Conservation (phyloP, 75 land plant species). For the Selaginella tamariscina region DNA sequence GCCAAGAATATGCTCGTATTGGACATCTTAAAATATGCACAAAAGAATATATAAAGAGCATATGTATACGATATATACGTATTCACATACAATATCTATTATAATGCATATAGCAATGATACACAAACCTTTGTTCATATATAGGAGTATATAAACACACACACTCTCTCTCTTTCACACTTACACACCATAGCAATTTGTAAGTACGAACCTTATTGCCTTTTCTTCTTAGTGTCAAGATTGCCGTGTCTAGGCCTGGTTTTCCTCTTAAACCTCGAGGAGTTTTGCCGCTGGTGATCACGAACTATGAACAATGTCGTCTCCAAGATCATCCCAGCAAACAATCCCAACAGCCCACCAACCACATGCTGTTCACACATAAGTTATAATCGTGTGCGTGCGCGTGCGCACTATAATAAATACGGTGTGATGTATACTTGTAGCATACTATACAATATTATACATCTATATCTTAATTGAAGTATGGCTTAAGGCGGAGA, state of each 20-base stretch:
- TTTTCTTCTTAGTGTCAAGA: neutral
- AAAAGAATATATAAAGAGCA: no score
- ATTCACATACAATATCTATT: no score
- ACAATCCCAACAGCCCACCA: slow-evolving; percentile 75
- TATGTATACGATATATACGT: no score
- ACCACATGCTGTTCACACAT: slow-evolving; percentile 54
- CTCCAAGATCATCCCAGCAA: slow-evolving; percentile 74
- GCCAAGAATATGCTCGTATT: no score
- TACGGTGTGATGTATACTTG: neutral
- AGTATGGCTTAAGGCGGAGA: neutral
- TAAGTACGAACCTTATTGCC: neutral
- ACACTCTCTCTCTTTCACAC: no score
- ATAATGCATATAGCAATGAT: no score
- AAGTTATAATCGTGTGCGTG: neutral
- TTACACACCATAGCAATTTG: no score
- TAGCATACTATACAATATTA: neutral
- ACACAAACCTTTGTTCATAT: no score
- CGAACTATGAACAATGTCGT: slow-evolving; percentile 62
- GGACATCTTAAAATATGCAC: no score
- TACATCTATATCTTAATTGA: neutral
- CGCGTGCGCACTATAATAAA: neutral
- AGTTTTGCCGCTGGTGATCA: neutral
- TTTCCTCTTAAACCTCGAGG: neutral
- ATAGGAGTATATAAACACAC: no score
- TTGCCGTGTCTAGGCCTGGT: neutral